Conservation (phyloP, 768 basidiomycete genomes). For the Crepidotus variabilis region DNA sequence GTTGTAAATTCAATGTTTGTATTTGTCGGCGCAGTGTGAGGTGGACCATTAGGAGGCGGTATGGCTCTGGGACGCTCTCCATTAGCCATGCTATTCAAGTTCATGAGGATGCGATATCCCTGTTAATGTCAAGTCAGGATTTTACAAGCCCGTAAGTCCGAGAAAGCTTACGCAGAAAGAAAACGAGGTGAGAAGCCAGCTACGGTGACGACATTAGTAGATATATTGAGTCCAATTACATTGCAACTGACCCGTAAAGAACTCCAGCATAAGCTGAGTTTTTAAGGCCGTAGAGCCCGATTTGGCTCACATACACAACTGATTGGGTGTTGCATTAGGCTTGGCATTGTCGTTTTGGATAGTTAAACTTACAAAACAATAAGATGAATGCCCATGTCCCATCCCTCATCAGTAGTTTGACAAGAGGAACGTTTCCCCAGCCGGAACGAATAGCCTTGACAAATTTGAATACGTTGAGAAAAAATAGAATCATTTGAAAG, state of each 20-base stretch:
- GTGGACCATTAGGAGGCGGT: neutral
- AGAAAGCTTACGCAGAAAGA: constrained; percentile 27
- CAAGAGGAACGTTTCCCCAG: constrained; percentile 38
- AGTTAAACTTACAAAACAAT: constrained; percentile 29
- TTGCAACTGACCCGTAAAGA: constrained; percentile 25
- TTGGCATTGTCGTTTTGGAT: neutral
- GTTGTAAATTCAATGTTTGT: constrained; percentile 28
- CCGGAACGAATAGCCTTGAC: constrained; percentile 27
- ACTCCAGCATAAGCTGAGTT: constrained; percentile 25
- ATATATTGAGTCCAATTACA: neutral
- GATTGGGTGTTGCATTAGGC: neutral
- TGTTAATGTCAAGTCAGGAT: constrained; percentile 4
- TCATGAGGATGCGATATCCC: constrained; percentile 35
- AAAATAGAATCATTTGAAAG: constrained; percentile 37
- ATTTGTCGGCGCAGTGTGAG: constrained; percentile 14
- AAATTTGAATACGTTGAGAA: constrained; percentile 35
- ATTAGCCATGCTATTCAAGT: constrained; percentile 24
- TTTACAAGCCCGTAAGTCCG: neutral
- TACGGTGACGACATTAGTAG: constrained; percentile 8
- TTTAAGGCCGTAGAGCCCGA: constrained; percentile 20
- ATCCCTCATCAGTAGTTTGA: constrained; percentile 40
- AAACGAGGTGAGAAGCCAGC: constrained; percentile 31
- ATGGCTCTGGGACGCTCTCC: neutral
- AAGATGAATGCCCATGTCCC: constrained; percentile 39
- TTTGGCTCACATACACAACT: constrained; percentile 25